Evolutionary conservation across 805 yeast species (phyloP).

Genomic region (Metschnikowia colocasiae): DNA sequence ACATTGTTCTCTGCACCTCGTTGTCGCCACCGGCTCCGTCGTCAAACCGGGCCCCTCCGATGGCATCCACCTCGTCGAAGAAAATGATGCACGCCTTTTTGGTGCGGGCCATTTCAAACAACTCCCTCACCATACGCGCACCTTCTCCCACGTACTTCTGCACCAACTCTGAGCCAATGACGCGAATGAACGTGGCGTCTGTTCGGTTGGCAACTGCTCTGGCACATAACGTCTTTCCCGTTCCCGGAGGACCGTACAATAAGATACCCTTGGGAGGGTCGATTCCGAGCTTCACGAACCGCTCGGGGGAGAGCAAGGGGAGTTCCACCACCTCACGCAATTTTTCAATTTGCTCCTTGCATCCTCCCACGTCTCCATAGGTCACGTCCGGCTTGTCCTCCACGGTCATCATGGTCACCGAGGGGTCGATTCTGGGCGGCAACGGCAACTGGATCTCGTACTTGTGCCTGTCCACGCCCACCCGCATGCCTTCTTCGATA

Average conservation of each 20-base stretch:
- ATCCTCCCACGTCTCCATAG: slow-evolving; percentile 97
- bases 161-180: slow-evolving; percentile 96
- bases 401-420: slow-evolving; percentile 99
- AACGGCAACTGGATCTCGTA: slow-evolving; percentile 95
- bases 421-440: slow-evolving; percentile 97
- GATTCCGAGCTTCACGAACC: slow-evolving; percentile 94
- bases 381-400: slow-evolving; percentile 99
- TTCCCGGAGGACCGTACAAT: slow-evolving; percentile 97
- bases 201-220: slow-evolving; percentile 99
- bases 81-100: slow-evolving; percentile 97
- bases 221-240: slow-evolving; percentile 97
- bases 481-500: slow-evolving; percentile 99
- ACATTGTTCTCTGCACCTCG: slow-evolving; percentile 98
- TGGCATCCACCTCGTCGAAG: slow-evolving; percentile 98
- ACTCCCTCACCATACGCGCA: slow-evolving; percentile 98
- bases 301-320: slow-evolving; percentile 74
- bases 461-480: slow-evolving; percentile 96
- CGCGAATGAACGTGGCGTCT: slow-evolving; percentile 97
- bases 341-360: slow-evolving; percentile 91
- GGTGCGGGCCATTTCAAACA: slow-evolving; percentile 98
- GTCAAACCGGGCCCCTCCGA: slow-evolving; percentile 99
- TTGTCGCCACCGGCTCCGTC: slow-evolving; percentile 99
- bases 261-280: slow-evolving; percentile 99
- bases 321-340: slow-evolving; percentile 23
- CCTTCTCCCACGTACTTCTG: slow-evolving; percentile 99